Conservation (phyloP, 1,284 basidiomycete genomes). For the Chalciporus sp. region DNA sequence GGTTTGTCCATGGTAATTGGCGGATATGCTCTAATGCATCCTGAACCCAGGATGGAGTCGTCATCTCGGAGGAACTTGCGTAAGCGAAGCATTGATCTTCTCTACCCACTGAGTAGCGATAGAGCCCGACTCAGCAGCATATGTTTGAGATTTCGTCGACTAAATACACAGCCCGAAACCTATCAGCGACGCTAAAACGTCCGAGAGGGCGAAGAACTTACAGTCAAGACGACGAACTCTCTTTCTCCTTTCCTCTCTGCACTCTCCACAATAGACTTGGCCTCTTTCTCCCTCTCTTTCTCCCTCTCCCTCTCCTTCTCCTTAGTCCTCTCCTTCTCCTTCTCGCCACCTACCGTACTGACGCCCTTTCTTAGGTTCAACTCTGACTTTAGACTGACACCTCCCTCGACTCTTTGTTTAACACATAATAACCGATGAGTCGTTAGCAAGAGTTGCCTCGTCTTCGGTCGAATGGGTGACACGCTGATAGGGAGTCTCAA, state of each 20-base stretch:
- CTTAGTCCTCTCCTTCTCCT: slow-evolving; percentile 44
- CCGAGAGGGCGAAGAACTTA: slow-evolving; percentile 32
- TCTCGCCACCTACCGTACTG: slow-evolving; percentile 36
- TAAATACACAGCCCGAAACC: slow-evolving; percentile 25
- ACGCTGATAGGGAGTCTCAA: slow-evolving; percentile 57
- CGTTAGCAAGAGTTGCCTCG: slow-evolving; percentile 61
- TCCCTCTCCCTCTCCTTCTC: slow-evolving; percentile 41
- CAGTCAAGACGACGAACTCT: slow-evolving; percentile 66
- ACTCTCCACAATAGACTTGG: slow-evolving; percentile 44
- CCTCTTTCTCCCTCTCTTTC: slow-evolving; percentile 44
- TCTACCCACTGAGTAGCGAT: slow-evolving; percentile 52
- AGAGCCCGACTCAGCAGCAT: slow-evolving; percentile 44
- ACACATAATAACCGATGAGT: slow-evolving; percentile 57
- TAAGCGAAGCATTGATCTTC: slow-evolving; percentile 42
- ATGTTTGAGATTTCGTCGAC: slow-evolving; percentile 57
- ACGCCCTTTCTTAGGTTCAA: slow-evolving; percentile 40
- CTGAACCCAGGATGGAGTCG: background rate
- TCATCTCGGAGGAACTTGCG: slow-evolving; percentile 10
- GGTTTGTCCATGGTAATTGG: background rate
- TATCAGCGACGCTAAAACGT: background rate
- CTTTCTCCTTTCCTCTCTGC: slow-evolving; percentile 57
- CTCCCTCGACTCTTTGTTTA: slow-evolving; percentile 46
- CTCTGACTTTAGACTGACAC: slow-evolving; percentile 51
- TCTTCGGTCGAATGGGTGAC: slow-evolving; percentile 50
- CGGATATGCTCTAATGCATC: background rate